phyloP scores from a whole-genome alignment of 2,329 filamentous ascomycete genomes.

The Emmonsiellopsis sp. region DNA sequence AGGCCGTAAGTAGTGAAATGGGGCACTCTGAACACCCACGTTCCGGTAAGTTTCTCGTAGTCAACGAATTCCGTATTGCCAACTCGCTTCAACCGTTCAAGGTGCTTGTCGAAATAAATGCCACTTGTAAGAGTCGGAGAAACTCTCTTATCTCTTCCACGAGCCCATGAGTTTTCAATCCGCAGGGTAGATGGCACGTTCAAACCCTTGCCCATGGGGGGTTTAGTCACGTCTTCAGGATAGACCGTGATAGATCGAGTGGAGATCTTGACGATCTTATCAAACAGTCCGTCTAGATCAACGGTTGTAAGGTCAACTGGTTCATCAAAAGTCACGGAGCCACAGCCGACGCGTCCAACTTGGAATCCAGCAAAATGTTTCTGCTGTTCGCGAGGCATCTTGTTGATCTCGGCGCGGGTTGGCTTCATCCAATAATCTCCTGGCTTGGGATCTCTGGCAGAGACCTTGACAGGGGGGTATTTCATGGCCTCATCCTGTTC shows the following conservation, averaged over 20 bases:
- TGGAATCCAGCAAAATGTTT: slow-evolving; percentile 64
- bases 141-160: slow-evolving; percentile 50
- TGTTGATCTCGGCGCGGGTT: slow-evolving; percentile 60
- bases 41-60: slow-evolving; percentile 69
- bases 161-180: slow-evolving; percentile 90
- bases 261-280: slow-evolving; percentile 64
- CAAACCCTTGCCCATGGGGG: slow-evolving; percentile 72
- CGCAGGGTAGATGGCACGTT: slow-evolving; percentile 83
- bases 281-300: slow-evolving; percentile 70
- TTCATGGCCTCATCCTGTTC: slow-evolving; percentile 43
- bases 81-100: slow-evolving; percentile 71
- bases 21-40: slow-evolving; percentile 88
- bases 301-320: slow-evolving; percentile 74
- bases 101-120: slow-evolving; percentile 67
- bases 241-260: slow-evolving; percentile 84
- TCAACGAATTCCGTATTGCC: slow-evolving; percentile 69
- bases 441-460: slow-evolving; percentile 43
- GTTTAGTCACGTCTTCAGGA: slow-evolving; percentile 63
- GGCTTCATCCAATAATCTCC: slow-evolving; percentile 87
- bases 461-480: slow-evolving; percentile 22
- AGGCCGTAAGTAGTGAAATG: slow-evolving; percentile 95
- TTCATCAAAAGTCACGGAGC: slow-evolving; percentile 69
- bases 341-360: slow-evolving; percentile 74
- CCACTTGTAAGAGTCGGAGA: slow-evolving; percentile 49
- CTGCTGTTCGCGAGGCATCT: slow-evolving; percentile 71